Evolutionary conservation across 208 protist genomes (phyloP).

Genomic region (Trypanosomatidae sp.): DNA sequence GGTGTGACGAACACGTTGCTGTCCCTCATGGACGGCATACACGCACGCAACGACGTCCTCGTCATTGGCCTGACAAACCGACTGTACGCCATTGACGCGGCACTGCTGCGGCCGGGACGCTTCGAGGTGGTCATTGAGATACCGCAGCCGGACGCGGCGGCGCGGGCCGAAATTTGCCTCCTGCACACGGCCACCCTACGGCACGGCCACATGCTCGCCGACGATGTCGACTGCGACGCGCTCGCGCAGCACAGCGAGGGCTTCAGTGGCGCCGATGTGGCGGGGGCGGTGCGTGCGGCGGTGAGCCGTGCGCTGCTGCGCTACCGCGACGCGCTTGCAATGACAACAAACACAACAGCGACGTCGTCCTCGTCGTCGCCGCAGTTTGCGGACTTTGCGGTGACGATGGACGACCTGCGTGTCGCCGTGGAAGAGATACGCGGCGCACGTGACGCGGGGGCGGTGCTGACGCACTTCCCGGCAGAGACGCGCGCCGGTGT

Average conservation of each 20-base stretch:
- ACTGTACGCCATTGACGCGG: conserved; percentile 79
- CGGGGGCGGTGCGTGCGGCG: conserved; percentile 67
- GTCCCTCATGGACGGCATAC: conserved; percentile 90
- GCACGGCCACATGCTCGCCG: conserved; percentile 46
- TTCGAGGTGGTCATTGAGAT: conserved; percentile 92
- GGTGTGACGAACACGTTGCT: conserved; percentile 98
- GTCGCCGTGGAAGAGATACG: not conserved
- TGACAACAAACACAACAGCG: not conserved
- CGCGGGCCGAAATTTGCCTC: conserved; percentile 79
- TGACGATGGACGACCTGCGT: conserved; percentile 2
- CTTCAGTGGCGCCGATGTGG: conserved; percentile 95
- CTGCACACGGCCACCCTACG: conserved; percentile 88
- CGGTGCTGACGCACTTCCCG: conserved; percentile 15
- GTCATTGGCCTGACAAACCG: conserved; percentile 92
- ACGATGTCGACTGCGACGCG: conserved; percentile 83
- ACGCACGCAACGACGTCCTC: conserved; percentile 82
- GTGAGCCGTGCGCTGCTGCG: conserved; percentile 70
- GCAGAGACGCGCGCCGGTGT: conserved; percentile 14
- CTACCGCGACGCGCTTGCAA: conserved; percentile 11
- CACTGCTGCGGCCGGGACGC: conserved; percentile 87
- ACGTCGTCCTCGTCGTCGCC: not conserved
- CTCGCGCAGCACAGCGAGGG: conserved; percentile 93
- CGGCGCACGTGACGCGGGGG: not conserved
- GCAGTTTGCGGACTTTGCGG: not conserved
- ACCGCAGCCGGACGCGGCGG: conserved; percentile 58